A percentile compares a stretch with the other conserved stretches of the same genome.
Evolutionary conservation across 2,329 filamentous ascomycete species (phyloP).

Genomic region (Fusarium sp.): DNA sequence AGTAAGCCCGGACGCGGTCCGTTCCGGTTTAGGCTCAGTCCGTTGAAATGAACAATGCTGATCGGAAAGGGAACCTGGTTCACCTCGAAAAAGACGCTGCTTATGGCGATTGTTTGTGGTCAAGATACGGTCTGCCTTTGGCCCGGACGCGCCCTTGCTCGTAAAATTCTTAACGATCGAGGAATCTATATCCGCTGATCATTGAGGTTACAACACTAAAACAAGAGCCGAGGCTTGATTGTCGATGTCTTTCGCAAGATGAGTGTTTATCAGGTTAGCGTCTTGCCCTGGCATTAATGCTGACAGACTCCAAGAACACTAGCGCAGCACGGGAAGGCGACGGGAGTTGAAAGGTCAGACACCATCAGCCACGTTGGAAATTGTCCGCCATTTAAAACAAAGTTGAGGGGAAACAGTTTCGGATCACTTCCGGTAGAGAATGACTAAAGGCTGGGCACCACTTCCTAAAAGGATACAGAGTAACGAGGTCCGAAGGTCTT

Average conservation of each 20-base stretch:
- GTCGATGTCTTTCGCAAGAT: not conserved
- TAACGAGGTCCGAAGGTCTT: slow-evolving; percentile 5
- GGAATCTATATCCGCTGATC: not conserved
- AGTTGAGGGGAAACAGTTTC: not conserved
- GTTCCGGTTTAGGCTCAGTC: not conserved
- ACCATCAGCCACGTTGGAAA: not conserved
- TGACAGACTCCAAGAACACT: not conserved
- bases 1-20: not conserved
- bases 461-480: slow-evolving; percentile 11
- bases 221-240: not conserved
- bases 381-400: not conserved
- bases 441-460: not conserved
- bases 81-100: not conserved
- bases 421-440: not conserved
- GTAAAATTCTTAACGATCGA: not conserved
- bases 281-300: not conserved
- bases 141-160: not conserved
- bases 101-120: not conserved
- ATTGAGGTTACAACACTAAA: no score
- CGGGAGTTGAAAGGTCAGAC: not conserved
- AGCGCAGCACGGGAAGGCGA: not conserved
- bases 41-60: not conserved
- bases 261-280: not conserved
- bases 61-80: not conserved
- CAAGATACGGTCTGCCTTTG: not conserved